phyloP scores from a whole-genome alignment of 306 rosid species.

The Lablab purpureus region DNA sequence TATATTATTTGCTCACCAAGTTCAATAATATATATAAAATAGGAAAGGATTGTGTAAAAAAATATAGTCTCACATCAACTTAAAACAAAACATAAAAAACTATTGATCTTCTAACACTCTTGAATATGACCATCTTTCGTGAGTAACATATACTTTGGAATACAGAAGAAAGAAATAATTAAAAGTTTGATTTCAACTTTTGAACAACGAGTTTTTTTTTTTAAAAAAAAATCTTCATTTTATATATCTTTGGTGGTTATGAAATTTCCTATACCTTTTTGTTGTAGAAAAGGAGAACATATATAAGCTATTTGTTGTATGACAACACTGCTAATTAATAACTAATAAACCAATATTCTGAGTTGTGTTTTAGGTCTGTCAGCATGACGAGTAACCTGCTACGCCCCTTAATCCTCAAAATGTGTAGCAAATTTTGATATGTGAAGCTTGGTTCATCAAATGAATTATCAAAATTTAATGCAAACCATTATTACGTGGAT shows the following conservation, averaged over 20 bases:
- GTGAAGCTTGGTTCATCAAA: background rate
- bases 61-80: too few relatives aligned
- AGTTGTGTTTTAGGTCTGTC: slow-evolving; percentile 33
- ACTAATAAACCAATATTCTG: background rate
- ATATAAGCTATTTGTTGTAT: slow-evolving; percentile 6
- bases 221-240: background rate
- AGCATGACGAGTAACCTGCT: slow-evolving; percentile 44
- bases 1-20: too few relatives aligned
- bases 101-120: slow-evolving; percentile 22
- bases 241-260: background rate
- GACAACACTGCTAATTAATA: background rate
- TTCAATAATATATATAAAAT: too few relatives aligned
- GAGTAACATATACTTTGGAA: background rate
- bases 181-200: slow-evolving; percentile 4
- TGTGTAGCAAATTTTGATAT: background rate
- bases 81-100: too few relatives aligned
- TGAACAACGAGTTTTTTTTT: slow-evolving; percentile 10
- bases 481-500: too few relatives aligned
- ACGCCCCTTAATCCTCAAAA: slow-evolving; percentile 10
- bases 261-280: background rate
- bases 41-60: too few relatives aligned
- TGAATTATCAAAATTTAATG: background rate
- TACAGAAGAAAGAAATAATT: background rate
- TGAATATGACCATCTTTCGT: slow-evolving; percentile 28
- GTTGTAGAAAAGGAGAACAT: slow-evolving; percentile 17